Evolutionary conservation across 768 basidiomycete species (phyloP).

Genomic region (Collybia mongolica): DNA sequence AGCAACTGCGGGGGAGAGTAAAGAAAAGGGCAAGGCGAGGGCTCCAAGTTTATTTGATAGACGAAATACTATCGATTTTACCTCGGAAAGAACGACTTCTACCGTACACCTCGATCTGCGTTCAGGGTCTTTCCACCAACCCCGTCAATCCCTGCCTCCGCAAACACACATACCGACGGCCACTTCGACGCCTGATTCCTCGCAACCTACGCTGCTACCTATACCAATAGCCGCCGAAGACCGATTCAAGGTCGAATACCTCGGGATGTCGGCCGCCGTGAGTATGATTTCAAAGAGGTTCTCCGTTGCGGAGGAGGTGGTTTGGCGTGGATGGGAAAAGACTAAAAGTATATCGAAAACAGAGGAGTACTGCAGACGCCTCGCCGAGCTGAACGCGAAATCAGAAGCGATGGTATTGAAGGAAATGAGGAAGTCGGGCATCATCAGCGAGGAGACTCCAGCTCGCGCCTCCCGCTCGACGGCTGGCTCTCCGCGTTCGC

Average conservation of each 20-base stretch:
- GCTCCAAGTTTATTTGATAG: not conserved
- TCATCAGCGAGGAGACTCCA: conserved; percentile 1
- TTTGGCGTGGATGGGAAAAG: conserved; percentile 32
- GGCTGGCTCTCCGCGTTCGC: conserved; percentile 3
- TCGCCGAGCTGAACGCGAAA: conserved; percentile 35
- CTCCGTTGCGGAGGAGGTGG: conserved; percentile 39
- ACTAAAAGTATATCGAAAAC: conserved; percentile 33
- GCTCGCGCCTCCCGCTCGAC: not conserved
- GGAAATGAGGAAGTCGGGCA: not conserved
- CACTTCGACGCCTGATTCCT: not conserved
- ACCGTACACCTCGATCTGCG: not conserved
- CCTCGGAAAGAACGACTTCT: not conserved
- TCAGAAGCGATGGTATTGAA: conserved; percentile 11
- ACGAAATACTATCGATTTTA: not conserved
- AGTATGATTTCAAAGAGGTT: conserved; percentile 43
- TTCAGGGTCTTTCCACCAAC: not conserved
- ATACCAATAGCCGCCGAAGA: conserved; percentile 17
- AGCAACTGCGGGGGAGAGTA: not conserved
- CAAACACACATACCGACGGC: conserved; percentile 1
- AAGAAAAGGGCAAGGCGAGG: not conserved
- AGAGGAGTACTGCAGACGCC: conserved; percentile 34
- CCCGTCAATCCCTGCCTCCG: not conserved
- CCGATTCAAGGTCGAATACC: conserved; percentile 14
- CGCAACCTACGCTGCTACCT: conserved; percentile 10
- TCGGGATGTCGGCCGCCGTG: conserved; percentile 26